Evolutionary conservation across 371 early-diverging fungal genomes (phyloP), one percentile per base, ranked within the genome.

Genomic region (Mucor circinelloides): DNA sequence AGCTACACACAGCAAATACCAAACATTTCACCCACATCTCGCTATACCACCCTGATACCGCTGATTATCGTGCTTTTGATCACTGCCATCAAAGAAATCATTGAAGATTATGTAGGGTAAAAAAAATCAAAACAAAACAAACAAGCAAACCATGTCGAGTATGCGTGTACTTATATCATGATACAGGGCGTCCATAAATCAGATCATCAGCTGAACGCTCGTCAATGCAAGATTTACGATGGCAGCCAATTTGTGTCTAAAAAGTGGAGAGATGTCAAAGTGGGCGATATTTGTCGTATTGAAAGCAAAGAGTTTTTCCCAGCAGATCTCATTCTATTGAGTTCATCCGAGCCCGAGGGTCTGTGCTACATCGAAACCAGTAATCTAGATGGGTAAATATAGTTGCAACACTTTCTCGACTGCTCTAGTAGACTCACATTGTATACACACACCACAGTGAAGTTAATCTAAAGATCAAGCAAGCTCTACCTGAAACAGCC

Each of bases 31-130:
- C 95, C 95, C 6, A 94, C 94, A 0, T 92, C 92, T 56, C 81
- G 90, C 64, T 94, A 85, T 70, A 97, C 97, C 6, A 99, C 99
- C 2, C 76, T 95, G 25, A 90, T 98, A 28, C 99, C 99, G 3
- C 86, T 99, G 32, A 73, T 85, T 9, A 88, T 97, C 62, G 98
- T 99, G 2, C 74, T 99, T 52, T 73, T 93, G 9, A 95, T 93
- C 34, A 96, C 99, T 8, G 99, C 97, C 28, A 83, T 95, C 52
- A 99, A 99, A 81, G 99, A 99, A 79, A 86, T 95, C 13, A 81
- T 97, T 64, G 99, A 99, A 77, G 99, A 99, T 77, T 85, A 87
- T 70, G 92, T 89, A 85, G 82, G 90, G 59, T 56, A 31, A 38
- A 44, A 57, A 34, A 44, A 27, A 56, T 27, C 46, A 44, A 52